A percentile compares a stretch with the other conserved stretches of the same genome.
Conservation (phyloP, 371 early-diverging fungal genomes). For the Rhizopus sp. region DNA sequence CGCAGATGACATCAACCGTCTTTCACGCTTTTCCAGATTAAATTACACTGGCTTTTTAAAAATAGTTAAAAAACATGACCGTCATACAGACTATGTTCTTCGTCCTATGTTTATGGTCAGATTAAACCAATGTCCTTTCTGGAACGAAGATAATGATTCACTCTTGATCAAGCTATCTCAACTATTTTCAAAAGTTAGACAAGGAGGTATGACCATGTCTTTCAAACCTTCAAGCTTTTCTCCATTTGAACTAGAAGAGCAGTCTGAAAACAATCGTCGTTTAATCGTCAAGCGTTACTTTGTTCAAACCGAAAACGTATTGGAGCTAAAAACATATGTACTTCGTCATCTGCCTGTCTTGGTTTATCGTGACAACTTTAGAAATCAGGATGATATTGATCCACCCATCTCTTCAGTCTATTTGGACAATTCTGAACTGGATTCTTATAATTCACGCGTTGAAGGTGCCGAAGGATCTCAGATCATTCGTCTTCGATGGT, state of each 20-base stretch:
- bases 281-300: conserved; percentile 79
- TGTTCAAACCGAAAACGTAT: conserved; percentile 97
- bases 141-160: conserved; percentile 89
- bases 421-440: conserved; percentile 91
- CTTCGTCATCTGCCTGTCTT: conserved; percentile 96
- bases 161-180: conserved; percentile 88
- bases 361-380: conserved; percentile 80
- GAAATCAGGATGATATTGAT: conserved; percentile 66
- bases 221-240: conserved; percentile 31
- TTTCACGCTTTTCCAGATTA: conserved; percentile 90
- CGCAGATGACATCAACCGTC: conserved; percentile 86
- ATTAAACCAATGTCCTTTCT: conserved; percentile 86
- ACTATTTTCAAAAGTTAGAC: conserved; percentile 87
- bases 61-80: conserved; percentile 97
- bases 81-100: conserved; percentile 84
- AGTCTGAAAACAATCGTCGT: conserved; percentile 20
- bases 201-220: conserved; percentile 70
- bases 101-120: conserved; percentile 88
- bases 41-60: conserved; percentile 97
- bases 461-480: conserved; percentile 93
- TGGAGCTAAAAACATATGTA: conserved; percentile 93
- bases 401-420: conserved; percentile 97
- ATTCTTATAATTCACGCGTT: conserved; percentile 90
- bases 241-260: neutral
- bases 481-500: conserved; percentile 91